Conservation (phyloP, 129 eudicot genomes). For the Helianthus annuus region DNA sequence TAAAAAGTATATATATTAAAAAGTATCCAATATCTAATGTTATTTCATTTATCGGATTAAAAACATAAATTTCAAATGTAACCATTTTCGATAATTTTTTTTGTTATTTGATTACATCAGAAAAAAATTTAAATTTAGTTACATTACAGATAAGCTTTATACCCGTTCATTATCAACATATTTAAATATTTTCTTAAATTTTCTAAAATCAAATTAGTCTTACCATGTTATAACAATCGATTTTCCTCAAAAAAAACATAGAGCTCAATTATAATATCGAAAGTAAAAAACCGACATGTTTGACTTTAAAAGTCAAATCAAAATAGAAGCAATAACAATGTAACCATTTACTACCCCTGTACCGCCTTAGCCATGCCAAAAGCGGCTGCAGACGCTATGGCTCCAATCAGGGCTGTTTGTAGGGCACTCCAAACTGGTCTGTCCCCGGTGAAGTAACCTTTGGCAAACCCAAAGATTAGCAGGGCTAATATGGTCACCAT, state of each 20-base stretch:
- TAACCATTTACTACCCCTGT: constrained; percentile 38
- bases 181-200: too few species aligned
- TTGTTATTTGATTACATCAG: too few species aligned
- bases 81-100: too few species aligned
- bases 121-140: too few species aligned
- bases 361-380: constrained; percentile 91
- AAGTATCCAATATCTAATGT: too few species aligned
- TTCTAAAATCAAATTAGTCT: too few species aligned
- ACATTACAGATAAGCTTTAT: too few species aligned
- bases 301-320: constrained; percentile 1
- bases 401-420: constrained; percentile 82
- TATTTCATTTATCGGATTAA: too few species aligned
- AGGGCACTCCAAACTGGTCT: constrained; percentile 68
- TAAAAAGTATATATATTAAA: too few species aligned
- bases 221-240: not conserved
- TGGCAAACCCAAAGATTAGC: constrained; percentile 73
- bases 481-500: constrained; percentile 64
- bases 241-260: constrained; percentile 9
- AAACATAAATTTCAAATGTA: too few species aligned
- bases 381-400: constrained; percentile 94
- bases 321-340: constrained; percentile 5
- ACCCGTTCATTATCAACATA: too few species aligned
- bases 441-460: constrained; percentile 76
- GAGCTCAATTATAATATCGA: constrained; percentile 4
- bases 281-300: constrained; percentile 1